These are phyloP conservation scores for Piloderma croceum DNA, from an alignment of 768 basidiomycete genomes.

Conservation along the genomic window DNA sequence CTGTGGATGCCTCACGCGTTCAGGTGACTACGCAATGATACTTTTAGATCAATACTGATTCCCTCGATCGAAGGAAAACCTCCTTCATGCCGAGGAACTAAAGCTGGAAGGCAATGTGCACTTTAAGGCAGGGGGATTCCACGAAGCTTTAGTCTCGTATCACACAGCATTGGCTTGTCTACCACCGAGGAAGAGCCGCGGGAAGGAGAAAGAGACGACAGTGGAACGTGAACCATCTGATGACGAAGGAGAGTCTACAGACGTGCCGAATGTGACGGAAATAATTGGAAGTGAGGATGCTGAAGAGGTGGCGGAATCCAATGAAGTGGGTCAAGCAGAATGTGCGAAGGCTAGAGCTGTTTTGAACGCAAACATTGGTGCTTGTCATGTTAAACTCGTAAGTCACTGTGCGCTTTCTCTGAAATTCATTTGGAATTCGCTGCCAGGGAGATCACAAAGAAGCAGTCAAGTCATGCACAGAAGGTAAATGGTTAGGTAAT, in stretches of 20 bases:
- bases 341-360: slow-evolving; percentile 61
- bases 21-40: too few species aligned
- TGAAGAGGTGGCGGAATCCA: slow-evolving; percentile 11
- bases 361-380: slow-evolving; percentile 83
- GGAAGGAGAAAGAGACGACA: slow-evolving; percentile 14
- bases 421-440: slow-evolving; percentile 1
- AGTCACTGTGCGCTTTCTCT: slow-evolving; percentile 18
- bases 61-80: too few species aligned
- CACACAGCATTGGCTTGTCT: slow-evolving; percentile 60
- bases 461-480: slow-evolving; percentile 73
- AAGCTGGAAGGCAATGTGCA: slow-evolving; percentile 73
- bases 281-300: slow-evolving; percentile 12
- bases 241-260: slow-evolving; percentile 9
- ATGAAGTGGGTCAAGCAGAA: slow-evolving; percentile 39
- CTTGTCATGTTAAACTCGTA: slow-evolving; percentile 78
- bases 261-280: slow-evolving; percentile 16
- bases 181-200: slow-evolving; percentile 40
- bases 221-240: slow-evolving; percentile 15
- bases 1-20: too few species aligned
- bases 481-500: too few species aligned
- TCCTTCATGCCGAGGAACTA: slow-evolving; percentile 51
- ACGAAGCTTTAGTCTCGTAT: slow-evolving; percentile 68
- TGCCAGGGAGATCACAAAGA: slow-evolving; percentile 70
- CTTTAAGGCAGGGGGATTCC: slow-evolving; percentile 64
- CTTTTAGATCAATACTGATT: too few species aligned